Conservation (phyloP, 768 basidiomycete genomes). For the Leccinum arenicola region DNA sequence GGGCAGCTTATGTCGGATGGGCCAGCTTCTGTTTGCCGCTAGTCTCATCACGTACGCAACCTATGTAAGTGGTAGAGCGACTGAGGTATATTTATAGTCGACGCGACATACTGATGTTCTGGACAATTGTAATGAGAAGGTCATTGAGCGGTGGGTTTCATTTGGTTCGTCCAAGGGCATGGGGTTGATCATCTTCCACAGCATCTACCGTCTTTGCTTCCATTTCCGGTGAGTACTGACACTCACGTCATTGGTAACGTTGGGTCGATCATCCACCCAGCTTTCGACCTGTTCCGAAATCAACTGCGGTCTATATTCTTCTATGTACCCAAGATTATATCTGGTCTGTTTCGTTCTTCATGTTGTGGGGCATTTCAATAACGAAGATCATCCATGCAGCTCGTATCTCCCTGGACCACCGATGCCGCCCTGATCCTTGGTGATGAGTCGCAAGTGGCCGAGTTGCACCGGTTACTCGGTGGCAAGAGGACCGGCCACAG, state of each 20-base stretch:
- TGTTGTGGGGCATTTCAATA: too few relatives aligned
- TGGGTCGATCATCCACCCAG: background rate
- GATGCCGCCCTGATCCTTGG: too few relatives aligned
- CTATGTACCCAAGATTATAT: background rate
- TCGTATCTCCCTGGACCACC: slow-evolving; percentile 1
- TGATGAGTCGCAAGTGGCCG: too few relatives aligned
- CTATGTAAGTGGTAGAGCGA: background rate
- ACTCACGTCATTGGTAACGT: background rate
- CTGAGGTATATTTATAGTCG: too few relatives aligned
- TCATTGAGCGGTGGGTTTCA: background rate
- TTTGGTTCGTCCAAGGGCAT: background rate
- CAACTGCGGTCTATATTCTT: background rate
- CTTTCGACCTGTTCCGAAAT: background rate
- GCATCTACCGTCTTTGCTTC: slow-evolving; percentile 3
- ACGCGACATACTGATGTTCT: background rate
- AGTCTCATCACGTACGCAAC: background rate
- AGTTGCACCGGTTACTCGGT: too few relatives aligned
- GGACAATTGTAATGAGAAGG: slow-evolving; percentile 1
- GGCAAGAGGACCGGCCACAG: too few relatives aligned
- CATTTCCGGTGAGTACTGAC: background rate
- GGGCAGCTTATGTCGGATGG: background rate
- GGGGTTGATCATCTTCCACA: background rate
- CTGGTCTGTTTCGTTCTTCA: background rate
- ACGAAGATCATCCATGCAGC: background rate
- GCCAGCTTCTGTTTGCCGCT: slow-evolving; percentile 1